Conservation (phyloP, 2,329 filamentous ascomycete genomes). For the Metarhizium robertsii region DNA sequence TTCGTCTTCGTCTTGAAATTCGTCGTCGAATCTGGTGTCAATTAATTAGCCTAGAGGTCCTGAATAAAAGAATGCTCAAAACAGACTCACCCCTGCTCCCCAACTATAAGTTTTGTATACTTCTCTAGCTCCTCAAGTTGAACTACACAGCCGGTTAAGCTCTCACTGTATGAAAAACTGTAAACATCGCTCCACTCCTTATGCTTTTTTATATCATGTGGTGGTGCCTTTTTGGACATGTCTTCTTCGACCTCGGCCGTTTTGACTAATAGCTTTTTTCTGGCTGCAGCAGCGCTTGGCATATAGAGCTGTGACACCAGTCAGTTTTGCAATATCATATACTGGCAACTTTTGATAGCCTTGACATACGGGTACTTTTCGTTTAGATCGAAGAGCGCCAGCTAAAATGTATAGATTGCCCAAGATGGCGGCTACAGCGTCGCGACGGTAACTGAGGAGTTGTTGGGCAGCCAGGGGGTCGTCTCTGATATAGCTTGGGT, state of each 20-base stretch:
- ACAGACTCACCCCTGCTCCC: conserved; percentile 36
- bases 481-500: conserved; percentile 41
- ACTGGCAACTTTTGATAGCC: too few relatives aligned
- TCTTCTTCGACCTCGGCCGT: conserved; percentile 37
- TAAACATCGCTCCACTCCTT: conserved; percentile 49
- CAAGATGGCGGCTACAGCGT: conserved; percentile 47
- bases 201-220: conserved; percentile 19
- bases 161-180: conserved; percentile 44
- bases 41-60: neutral
- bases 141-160: conserved; percentile 42
- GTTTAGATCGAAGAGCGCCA: conserved; percentile 40
- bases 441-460: conserved; percentile 41
- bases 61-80: neutral
- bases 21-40: conserved; percentile 23
- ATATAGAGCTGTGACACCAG: conserved; percentile 35
- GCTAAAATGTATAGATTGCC: conserved; percentile 50
- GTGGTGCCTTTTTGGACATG: conserved; percentile 14
- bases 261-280: conserved; percentile 40
- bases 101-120: conserved; percentile 48
- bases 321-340: neutral
- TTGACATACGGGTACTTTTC: conserved; percentile 36
- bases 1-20: conserved; percentile 17
- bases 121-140: conserved; percentile 45
- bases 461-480: conserved; percentile 38
- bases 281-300: conserved; percentile 43